phyloP scores from a whole-genome alignment of 805 yeast genomes.

The Kodamaea kakaduensis region DNA sequence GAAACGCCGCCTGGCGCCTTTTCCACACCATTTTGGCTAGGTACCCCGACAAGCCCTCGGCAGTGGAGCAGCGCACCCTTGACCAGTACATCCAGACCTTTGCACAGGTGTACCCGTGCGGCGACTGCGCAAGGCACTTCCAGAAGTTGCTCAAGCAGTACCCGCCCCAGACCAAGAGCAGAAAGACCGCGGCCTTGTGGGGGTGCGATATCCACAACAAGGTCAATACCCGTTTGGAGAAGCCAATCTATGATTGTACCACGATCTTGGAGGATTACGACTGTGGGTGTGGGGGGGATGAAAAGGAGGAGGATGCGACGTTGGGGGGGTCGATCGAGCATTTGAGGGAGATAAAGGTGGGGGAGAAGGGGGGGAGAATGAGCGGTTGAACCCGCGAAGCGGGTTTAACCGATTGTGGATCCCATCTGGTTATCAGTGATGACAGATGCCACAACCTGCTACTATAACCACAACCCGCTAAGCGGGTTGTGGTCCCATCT shows the following conservation, averaged over 20 bases:
- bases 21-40: constrained; percentile 90
- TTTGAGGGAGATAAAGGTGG: constrained; percentile 41
- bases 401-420: too few relatives aligned
- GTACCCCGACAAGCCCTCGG: constrained; percentile 79
- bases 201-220: constrained; percentile 90
- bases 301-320: constrained; percentile 45
- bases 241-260: constrained; percentile 78
- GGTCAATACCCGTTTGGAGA: constrained; percentile 69
- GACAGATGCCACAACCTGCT: too few relatives aligned
- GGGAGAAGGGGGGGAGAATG: constrained; percentile 29
- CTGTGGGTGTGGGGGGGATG: constrained; percentile 90
- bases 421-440: too few relatives aligned
- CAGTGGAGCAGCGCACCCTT: constrained; percentile 60
- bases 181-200: constrained; percentile 88
- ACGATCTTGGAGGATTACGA: constrained; percentile 85
- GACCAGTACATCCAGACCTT: constrained; percentile 63
- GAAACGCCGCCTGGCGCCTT: constrained; percentile 85
- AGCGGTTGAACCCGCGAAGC: constrained; percentile 30
- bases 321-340: constrained; percentile 37
- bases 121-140: constrained; percentile 94
- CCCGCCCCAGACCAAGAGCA: constrained; percentile 80
- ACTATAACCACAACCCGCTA: too few relatives aligned
- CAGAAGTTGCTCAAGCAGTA: constrained; percentile 58
- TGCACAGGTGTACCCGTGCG: constrained; percentile 94
- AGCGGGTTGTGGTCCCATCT: too few relatives aligned